Evolutionary conservation across 2,329 filamentous ascomycete genomes (phyloP), one percentile per base, ranked within the genome.

Genomic region (Aspergillus sp.): DNA sequence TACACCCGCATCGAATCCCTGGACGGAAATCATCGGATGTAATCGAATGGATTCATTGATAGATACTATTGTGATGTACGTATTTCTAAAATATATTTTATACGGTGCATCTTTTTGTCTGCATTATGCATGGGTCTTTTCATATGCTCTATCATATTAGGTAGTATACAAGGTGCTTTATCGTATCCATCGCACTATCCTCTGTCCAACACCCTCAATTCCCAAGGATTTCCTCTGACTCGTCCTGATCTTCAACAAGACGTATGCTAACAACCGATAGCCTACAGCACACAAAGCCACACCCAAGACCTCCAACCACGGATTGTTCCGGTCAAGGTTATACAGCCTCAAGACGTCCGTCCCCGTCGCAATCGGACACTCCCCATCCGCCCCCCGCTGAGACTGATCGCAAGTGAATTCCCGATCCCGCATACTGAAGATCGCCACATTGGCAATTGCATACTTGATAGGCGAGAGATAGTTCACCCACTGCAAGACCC

Each of bases 381-480:
- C 60, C 0, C 85, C 85, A 42, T 78, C 64, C 0, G 76, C 73
- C 7, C 86, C 63, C 32, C 71, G 70, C 67, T 89, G 83, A 7
- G 62, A 66, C 2, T 76, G 73, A 2, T 73, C 75, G 59, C 86
- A 90, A 1, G 78, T 78, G 54, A 90, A 89, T 0, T 58, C 44
- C 6, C 87, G 74, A 0, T 73, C 75, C 6, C 73, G 66, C 31
- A 90, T 64, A 0, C 81, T 81, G 50, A 82, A 88, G 0, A 81
- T 78, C 1, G 81, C 82, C 33, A 90, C 66, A 31, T 85, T 85
- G 0, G 79, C 79, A 3, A 84, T 74, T 0, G 79, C 76, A 58
- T 88, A 90, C 41, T 86, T 83, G 42, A 88, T 75, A 0, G 86
- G 86, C n/a, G 66, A 69, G 27, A 90, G 74, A 60, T 88, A 82